Evolutionary conservation across 1,284 basidiomycete genomes (phyloP), one percentile per base, ranked within the genome.

Genomic region (Taiwanofungus camphoratus): DNA sequence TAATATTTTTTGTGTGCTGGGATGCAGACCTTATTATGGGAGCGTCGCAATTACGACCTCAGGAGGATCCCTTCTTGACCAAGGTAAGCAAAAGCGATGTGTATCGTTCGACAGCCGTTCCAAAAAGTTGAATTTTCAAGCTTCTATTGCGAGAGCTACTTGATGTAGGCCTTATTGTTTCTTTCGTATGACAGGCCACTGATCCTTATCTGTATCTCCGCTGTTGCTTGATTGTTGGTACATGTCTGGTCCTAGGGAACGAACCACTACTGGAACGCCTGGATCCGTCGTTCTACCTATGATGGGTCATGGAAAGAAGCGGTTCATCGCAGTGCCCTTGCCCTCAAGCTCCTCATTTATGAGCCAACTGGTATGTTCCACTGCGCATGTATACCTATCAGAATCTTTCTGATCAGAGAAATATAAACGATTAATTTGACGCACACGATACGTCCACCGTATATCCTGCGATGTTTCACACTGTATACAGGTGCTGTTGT

Each of bases 281-380:
- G 92, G 92, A 84, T 94, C 53, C 70, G 74, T 13, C 76, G 77
- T 53, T 88, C 84, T 13, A 87, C 82, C 0, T 96, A 96, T 63
- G 75, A 74, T 16, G 93, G 92, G 0, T 79, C 88, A n/a, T 97
- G 92, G 93, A 85, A 93, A 52, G 92, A 97, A 63, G 81, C 83
- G 1, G 90, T 95, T 2, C 79, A 90, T 58, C 78, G 92, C 21
- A 90, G 87, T 44, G 92, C 90, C 0, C 71, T 95, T n/a, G 87
- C 88, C 0, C 68, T 90, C 43, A 88, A 89, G 61, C 69, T 92
- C n/a, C 71, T 92, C 48, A 90, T 90, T 33, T 92, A 75, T 55
- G 86, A 91, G 56, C 87, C 87, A 0, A 92, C 89, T 1, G 86
- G 80, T 74, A 41, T 2, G 52, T 48, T 3, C 7, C 7, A 27